These are phyloP conservation scores for Trichoderma koningiopsis DNA, from an alignment of 2,329 filamentous ascomycete species.

Conservation along the genomic window DNA sequence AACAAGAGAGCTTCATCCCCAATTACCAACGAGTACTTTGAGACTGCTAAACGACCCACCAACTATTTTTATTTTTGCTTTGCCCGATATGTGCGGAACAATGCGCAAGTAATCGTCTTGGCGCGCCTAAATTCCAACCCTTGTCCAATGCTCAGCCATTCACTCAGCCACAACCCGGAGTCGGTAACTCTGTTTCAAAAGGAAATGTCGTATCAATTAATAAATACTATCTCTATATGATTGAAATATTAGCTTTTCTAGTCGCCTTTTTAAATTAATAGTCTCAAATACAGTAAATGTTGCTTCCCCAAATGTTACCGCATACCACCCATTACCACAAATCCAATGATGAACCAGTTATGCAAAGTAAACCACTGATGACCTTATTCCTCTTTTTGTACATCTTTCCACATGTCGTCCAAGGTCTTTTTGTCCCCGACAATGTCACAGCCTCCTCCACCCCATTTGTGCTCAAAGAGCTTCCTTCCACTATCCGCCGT, in stretches of 20 bases:
- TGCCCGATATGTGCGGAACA: background rate
- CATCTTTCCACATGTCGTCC: slow-evolving; percentile 9
- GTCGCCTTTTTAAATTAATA: background rate
- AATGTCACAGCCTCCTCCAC: background rate
- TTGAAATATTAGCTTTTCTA: background rate
- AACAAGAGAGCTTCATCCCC: background rate
- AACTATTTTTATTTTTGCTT: background rate
- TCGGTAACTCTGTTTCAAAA: background rate
- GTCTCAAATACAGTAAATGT: background rate
- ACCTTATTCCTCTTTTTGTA: background rate
- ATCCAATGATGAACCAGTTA: background rate
- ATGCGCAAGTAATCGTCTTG: background rate
- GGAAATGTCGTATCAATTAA: background rate
- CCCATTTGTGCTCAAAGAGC: slow-evolving; percentile 15
- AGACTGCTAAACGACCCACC: background rate
- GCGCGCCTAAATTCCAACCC: background rate
- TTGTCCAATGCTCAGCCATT: background rate
- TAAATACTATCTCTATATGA: background rate
- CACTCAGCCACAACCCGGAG: background rate
- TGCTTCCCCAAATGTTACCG: background rate
- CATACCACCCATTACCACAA: background rate
- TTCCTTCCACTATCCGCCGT: slow-evolving; percentile 14
- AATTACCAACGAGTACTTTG: no score
- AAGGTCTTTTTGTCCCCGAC: background rate
- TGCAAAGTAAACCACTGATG: background rate